phyloP scores from a whole-genome alignment of 495 filamentous ascomycete genomes.

The Aspergillus wentii region DNA sequence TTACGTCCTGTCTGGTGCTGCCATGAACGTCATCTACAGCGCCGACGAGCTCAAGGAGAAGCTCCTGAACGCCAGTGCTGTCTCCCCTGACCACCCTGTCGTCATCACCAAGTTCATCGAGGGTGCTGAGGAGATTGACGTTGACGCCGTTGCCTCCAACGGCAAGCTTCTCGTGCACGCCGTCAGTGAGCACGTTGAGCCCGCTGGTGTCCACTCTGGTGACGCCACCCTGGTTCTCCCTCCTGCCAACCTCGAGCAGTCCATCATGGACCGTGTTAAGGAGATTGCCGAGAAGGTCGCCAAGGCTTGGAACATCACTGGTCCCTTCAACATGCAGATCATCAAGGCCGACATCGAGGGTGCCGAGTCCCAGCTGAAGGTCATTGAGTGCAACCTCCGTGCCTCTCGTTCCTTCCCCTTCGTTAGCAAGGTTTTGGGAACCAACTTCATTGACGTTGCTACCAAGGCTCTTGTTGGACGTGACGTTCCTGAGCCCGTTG shows the following conservation, averaged over 20 bases:
- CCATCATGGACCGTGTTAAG: slow-evolving; percentile 79
- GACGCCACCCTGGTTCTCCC: slow-evolving; percentile 92
- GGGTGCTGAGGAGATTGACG: slow-evolving; percentile 95
- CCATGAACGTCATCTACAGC: slow-evolving; percentile 95
- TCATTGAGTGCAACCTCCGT: slow-evolving; percentile 97
- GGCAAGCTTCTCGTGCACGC: slow-evolving; percentile 88
- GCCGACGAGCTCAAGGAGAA: slow-evolving; percentile 84
- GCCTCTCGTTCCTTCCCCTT: slow-evolving; percentile 98
- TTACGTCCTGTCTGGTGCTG: slow-evolving; percentile 93
- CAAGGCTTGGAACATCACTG: slow-evolving; percentile 93
- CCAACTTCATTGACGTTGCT: slow-evolving; percentile 95
- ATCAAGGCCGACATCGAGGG: slow-evolving; percentile 80
- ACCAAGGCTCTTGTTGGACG: slow-evolving; percentile 88
- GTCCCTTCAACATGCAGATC: slow-evolving; percentile 99
- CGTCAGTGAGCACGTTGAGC: slow-evolving; percentile 93
- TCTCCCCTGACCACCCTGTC: slow-evolving; percentile 92
- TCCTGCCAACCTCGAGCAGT: slow-evolving; percentile 68
- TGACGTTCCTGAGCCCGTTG: slow-evolving; percentile 78
- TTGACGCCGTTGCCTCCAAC: slow-evolving; percentile 86
- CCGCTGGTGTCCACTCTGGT: slow-evolving; percentile 94
- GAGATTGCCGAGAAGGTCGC: slow-evolving; percentile 94
- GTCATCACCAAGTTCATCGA: slow-evolving; percentile 99
- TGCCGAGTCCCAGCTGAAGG: slow-evolving; percentile 74
- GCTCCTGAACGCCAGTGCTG: slow-evolving; percentile 80
- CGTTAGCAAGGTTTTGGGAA: slow-evolving; percentile 91